Evolutionary conservation across 2,329 filamentous ascomycete genomes (phyloP).

Genomic region (Curvularia hawaiiensis): DNA sequence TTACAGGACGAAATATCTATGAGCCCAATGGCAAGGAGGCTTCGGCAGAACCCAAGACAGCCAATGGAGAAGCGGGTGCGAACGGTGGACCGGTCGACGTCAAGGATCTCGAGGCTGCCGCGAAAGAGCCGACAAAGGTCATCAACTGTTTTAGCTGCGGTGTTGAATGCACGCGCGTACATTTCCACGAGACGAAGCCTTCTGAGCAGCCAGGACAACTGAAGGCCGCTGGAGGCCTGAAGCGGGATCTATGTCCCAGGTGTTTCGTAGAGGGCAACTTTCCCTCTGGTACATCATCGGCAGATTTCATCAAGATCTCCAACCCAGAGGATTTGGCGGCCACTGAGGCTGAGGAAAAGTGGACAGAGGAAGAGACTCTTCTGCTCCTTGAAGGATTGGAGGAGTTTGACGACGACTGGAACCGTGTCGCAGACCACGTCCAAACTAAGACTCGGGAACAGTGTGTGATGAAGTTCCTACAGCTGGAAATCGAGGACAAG

Average conservation of each 20-base stretch:
- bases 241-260: slow-evolving; percentile 88
- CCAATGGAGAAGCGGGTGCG: slow-evolving; percentile 66
- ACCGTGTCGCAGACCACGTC: slow-evolving; percentile 88
- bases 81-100: slow-evolving; percentile 69
- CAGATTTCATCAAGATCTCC: slow-evolving; percentile 87
- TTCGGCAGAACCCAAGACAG: slow-evolving; percentile 64
- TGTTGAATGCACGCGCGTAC: slow-evolving; percentile 79
- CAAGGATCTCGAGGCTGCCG: slow-evolving; percentile 65
- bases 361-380: slow-evolving; percentile 90
- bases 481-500: slow-evolving; percentile 96
- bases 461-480: slow-evolving; percentile 94
- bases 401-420: slow-evolving; percentile 95
- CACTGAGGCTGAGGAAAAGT: slow-evolving; percentile 83
- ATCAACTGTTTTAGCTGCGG: slow-evolving; percentile 90
- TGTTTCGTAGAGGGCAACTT: slow-evolving; percentile 87
- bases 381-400: slow-evolving; percentile 89
- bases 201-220: slow-evolving; percentile 53
- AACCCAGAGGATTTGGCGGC: slow-evolving; percentile 81
- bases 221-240: slow-evolving; percentile 64
- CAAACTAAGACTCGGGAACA: slow-evolving; percentile 91
- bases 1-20: slow-evolving; percentile 93
- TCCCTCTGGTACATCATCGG: slow-evolving; percentile 75
- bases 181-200: slow-evolving; percentile 73
- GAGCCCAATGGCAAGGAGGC: slow-evolving; percentile 89
- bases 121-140: slow-evolving; percentile 67